phyloP scores from a whole-genome alignment of 2,329 filamentous ascomycete species.

The Diplocarpon mali region DNA sequence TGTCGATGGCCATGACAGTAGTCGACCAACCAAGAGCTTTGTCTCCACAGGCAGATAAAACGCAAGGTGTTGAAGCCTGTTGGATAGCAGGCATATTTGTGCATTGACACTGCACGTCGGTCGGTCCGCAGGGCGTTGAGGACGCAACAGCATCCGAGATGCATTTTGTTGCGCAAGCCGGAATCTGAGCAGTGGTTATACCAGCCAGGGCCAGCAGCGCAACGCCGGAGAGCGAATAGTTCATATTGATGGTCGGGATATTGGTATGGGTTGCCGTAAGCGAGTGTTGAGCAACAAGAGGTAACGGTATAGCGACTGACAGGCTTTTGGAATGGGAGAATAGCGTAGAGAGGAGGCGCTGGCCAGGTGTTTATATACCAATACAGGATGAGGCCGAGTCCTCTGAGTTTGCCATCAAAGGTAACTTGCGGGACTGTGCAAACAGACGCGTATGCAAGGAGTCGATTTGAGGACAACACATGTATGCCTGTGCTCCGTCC shows the following conservation, averaged over 20 bases:
- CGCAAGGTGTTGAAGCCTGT: slow-evolving; percentile 15
- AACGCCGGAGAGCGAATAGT: slow-evolving; percentile 14
- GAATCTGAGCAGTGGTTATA: slow-evolving; percentile 12
- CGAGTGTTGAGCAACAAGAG: slow-evolving; percentile 5
- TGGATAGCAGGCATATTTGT: slow-evolving; percentile 15
- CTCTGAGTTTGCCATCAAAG: background rate
- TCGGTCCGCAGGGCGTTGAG: slow-evolving; percentile 13
- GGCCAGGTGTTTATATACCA: slow-evolving; percentile 5
- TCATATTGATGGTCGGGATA: slow-evolving; percentile 12
- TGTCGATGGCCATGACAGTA: background rate
- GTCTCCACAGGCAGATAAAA: slow-evolving; percentile 13
- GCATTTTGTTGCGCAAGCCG: slow-evolving; percentile 16
- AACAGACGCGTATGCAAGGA: slow-evolving; percentile 5
- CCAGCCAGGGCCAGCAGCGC: slow-evolving; percentile 12
- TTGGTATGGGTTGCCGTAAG: slow-evolving; percentile 7
- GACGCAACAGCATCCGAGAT: slow-evolving; percentile 14
- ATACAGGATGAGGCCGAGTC: background rate
- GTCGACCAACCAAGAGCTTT: slow-evolving; percentile 11
- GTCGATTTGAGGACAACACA: slow-evolving; percentile 1
- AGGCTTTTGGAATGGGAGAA: background rate
- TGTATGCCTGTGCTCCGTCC: slow-evolving; percentile 3
- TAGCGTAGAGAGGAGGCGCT: background rate
- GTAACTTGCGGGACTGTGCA: background rate
- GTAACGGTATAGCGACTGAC: background rate
- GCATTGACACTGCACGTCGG: slow-evolving; percentile 19